phyloP scores from a whole-genome alignment of 2,329 filamentous ascomycete genomes.

The Orbilia blumenaviensis region DNA sequence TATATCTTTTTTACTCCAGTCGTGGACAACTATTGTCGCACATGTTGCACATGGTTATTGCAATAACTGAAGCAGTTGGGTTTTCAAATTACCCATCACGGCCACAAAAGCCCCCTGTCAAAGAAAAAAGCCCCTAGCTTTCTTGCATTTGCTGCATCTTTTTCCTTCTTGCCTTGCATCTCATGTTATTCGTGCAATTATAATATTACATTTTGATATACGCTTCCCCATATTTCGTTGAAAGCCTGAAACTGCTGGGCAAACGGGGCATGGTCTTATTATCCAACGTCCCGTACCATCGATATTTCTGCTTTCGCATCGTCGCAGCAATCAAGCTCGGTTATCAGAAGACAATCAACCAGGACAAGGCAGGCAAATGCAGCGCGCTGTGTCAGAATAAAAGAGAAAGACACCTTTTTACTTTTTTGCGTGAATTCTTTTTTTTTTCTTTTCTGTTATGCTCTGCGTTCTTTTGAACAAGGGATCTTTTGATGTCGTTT shows the following conservation, averaged over 20 bases:
- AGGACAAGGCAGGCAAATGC: slow-evolving; percentile 13
- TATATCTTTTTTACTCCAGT: slow-evolving; percentile 1
- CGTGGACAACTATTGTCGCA: background rate
- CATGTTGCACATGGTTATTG: background rate
- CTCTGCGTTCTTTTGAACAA: background rate
- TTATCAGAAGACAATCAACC: slow-evolving; percentile 24
- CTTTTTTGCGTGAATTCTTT: slow-evolving; percentile 39
- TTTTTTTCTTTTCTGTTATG: no score
- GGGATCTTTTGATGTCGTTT: slow-evolving; percentile 15
- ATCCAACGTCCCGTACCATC: slow-evolving; percentile 26
- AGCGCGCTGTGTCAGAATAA: background rate
- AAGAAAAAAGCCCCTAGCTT: background rate
- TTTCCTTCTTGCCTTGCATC: background rate
- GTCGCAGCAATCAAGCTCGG: slow-evolving; percentile 5
- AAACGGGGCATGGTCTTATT: slow-evolving; percentile 31
- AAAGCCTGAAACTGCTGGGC: slow-evolving; percentile 3
- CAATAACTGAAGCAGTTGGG: background rate
- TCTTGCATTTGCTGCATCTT: background rate
- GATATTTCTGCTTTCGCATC: slow-evolving; percentile 2
- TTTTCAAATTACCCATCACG: slow-evolving; percentile 7
- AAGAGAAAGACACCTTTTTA: background rate
- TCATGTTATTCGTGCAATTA: background rate
- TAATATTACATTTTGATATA: slow-evolving; percentile 8
- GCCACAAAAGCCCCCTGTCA: background rate
- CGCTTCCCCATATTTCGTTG: slow-evolving; percentile 20